Conservation (phyloP, 108 stramenopile genomes). For the Nitzschia sp. region DNA sequence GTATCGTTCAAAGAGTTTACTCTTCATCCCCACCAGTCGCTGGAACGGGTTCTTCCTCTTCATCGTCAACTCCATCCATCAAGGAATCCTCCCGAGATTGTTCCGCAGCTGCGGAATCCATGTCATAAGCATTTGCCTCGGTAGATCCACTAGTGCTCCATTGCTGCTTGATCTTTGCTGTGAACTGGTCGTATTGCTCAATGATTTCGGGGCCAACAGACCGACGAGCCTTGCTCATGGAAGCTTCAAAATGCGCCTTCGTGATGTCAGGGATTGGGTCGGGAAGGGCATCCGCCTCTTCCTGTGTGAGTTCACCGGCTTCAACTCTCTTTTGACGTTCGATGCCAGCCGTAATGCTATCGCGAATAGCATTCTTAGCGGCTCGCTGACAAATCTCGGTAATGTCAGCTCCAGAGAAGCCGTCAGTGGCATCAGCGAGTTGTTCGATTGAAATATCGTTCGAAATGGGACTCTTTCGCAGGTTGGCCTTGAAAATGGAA, state of each 20-base stretch:
- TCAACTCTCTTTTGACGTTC: constrained; percentile 83
- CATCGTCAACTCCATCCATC: constrained; percentile 42
- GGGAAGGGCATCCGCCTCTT: constrained; percentile 77
- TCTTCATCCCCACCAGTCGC: constrained; percentile 22
- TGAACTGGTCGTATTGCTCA: constrained; percentile 86
- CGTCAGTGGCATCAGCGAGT: constrained; percentile 87
- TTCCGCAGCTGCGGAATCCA: constrained; percentile 77
- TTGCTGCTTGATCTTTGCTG: constrained; percentile 85
- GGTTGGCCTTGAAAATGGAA: constrained; percentile 95
- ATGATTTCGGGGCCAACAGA: constrained; percentile 88
- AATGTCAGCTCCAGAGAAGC: constrained; percentile 97
- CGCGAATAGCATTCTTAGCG: constrained; percentile 94
- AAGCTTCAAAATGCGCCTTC: constrained; percentile 82
- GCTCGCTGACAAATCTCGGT: constrained; percentile 96
- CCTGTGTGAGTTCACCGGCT: constrained; percentile 83
- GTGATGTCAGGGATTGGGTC: constrained; percentile 85
- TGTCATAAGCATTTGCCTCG: constrained; percentile 60
- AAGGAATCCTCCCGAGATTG: constrained; percentile 78
- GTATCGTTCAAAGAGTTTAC: too few species aligned
- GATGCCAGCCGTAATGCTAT: constrained; percentile 84
- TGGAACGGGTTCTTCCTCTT: constrained; percentile 20
- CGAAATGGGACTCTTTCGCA: constrained; percentile 92
- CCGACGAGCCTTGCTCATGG: constrained; percentile 88
- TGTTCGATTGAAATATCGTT: constrained; percentile 76
- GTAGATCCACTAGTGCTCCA: constrained; percentile 68